Conservation (phyloP, 148 eudicot genomes). For the Nepenthes gracilis region DNA sequence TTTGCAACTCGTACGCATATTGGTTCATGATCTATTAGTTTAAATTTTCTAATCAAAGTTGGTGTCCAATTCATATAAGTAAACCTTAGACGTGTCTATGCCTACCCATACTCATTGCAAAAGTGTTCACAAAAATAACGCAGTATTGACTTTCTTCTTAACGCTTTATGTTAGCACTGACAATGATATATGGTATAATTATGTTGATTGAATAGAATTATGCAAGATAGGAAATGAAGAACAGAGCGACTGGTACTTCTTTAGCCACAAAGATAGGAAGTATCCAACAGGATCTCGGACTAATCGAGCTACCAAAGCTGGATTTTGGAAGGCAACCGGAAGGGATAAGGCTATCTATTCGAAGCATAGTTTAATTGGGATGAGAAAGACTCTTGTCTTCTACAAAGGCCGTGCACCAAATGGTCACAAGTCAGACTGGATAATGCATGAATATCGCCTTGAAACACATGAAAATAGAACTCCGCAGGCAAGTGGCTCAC, state of each 20-base stretch:
- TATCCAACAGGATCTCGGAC: constrained; percentile 89
- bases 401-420: constrained; percentile 84
- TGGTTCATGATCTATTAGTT: no score
- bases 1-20: no score
- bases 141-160: no score
- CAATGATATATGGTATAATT: no score
- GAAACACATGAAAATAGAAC: constrained; percentile 71
- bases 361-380: constrained; percentile 65
- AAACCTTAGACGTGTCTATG: no score
- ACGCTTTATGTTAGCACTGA: no score
- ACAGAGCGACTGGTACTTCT: constrained; percentile 81
- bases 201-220: constrained; percentile 26
- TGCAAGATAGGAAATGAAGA: constrained; percentile 69
- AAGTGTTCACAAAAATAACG: no score
- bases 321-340: constrained; percentile 91
- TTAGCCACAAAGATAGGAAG: constrained; percentile 88
- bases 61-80: no score
- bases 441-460: constrained; percentile 83
- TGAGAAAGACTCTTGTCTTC: constrained; percentile 83
- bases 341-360: constrained; percentile 80
- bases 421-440: constrained; percentile 83
- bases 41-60: no score
- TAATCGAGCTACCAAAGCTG: constrained; percentile 76
- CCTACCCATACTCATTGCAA: no score
- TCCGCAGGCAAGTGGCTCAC: constrained; percentile 47